phyloP scores from a whole-genome alignment of 2,329 filamentous ascomycete genomes.

The Clarireedia sp. region DNA sequence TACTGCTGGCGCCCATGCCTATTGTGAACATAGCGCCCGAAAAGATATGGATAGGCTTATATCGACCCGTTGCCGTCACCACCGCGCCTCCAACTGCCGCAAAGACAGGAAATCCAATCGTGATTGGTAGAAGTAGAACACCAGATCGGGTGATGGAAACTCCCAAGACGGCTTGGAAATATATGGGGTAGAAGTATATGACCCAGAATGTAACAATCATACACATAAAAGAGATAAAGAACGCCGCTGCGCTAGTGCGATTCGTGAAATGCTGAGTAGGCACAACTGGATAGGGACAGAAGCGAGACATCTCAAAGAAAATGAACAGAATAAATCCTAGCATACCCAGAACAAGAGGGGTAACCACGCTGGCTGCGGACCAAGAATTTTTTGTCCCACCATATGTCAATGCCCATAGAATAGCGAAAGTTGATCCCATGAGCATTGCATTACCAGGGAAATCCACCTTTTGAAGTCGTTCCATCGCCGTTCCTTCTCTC shows the following conservation, averaged over 20 bases:
- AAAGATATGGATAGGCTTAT: constrained; percentile 25
- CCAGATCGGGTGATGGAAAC: constrained; percentile 30
- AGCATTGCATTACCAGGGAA: constrained; percentile 56
- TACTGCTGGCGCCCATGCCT: too few species aligned
- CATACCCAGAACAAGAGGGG: constrained; percentile 29
- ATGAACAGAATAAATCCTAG: constrained; percentile 31
- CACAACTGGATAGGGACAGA: constrained; percentile 7
- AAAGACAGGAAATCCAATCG: neutral
- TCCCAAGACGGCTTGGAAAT: constrained; percentile 39
- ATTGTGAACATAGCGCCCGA: too few species aligned
- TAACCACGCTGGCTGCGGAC: constrained; percentile 8
- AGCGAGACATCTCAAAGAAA: neutral
- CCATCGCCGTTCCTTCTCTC: neutral
- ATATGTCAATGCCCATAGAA: constrained; percentile 53
- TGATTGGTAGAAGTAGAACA: constrained; percentile 34
- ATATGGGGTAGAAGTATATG: constrained; percentile 38
- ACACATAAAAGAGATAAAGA: constrained; percentile 32
- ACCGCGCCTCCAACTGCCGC: neutral
- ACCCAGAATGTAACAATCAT: constrained; percentile 32
- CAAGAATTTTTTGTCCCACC: constrained; percentile 9
- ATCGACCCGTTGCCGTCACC: neutral
- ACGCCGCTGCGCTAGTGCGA: constrained; percentile 11
- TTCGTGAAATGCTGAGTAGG: constrained; percentile 3
- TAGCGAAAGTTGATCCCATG: constrained; percentile 43
- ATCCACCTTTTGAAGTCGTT: constrained; percentile 43